Conservation (phyloP, 1,284 basidiomycete species). For the Marasmius tenuissimus region DNA sequence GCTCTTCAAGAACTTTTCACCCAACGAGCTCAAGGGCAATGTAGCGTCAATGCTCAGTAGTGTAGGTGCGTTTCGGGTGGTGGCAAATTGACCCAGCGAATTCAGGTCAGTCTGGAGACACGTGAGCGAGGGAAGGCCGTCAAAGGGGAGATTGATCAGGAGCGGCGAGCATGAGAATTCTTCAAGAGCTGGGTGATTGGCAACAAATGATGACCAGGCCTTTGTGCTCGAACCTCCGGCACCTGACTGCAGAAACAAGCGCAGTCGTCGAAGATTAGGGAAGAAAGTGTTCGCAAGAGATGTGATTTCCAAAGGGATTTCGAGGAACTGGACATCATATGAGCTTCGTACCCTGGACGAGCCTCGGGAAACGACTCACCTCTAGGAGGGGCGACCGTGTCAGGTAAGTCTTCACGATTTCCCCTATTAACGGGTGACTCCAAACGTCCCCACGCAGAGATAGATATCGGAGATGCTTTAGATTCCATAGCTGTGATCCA, state of each 20-base stretch:
- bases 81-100: neutral
- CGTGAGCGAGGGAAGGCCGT: slow-evolving; percentile 36
- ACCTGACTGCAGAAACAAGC: slow-evolving; percentile 37
- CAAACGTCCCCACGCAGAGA: slow-evolving; percentile 37
- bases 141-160: slow-evolving; percentile 19
- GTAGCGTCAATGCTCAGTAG: neutral
- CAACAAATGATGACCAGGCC: slow-evolving; percentile 36
- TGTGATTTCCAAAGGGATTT: slow-evolving; percentile 42
- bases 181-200: slow-evolving; percentile 40
- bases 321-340: slow-evolving; percentile 29
- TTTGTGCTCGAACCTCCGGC: slow-evolving; percentile 29
- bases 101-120: slow-evolving; percentile 29
- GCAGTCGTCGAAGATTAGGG: slow-evolving; percentile 37
- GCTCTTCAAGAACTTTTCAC: neutral
- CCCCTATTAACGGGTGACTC: slow-evolving; percentile 32
- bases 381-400: slow-evolving; percentile 35
- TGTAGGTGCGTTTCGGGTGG: neutral
- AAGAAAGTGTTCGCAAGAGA: slow-evolving; percentile 34
- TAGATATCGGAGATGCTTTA: slow-evolving; percentile 37
- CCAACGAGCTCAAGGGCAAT: neutral
- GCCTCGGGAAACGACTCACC: slow-evolving; percentile 23
- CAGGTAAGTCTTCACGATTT: slow-evolving; percentile 34
- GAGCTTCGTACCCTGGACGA: neutral
- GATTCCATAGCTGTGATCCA: slow-evolving; percentile 34
- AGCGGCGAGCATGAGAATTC: slow-evolving; percentile 43